Conservation (phyloP, 169 alveolate species). For the Neospora caninum region DNA sequence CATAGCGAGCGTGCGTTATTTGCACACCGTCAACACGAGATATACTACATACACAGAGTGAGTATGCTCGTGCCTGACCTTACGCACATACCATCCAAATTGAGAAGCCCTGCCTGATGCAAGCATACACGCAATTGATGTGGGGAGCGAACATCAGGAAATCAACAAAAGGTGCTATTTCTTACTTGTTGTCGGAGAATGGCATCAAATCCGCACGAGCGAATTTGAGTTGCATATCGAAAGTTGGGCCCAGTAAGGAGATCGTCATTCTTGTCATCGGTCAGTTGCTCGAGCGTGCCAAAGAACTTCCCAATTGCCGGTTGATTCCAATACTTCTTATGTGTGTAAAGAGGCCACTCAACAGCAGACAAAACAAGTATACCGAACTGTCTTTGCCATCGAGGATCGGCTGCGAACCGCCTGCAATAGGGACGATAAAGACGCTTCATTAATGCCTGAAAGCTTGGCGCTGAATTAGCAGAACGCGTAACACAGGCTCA, state of each 20-base stretch:
- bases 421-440: conserved; percentile 53
- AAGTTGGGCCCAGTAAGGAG: conserved; percentile 10
- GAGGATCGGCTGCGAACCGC: conserved; percentile 38
- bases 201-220: not conserved
- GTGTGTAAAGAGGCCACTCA: conserved; percentile 69
- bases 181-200: conserved; percentile 25
- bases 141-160: not conserved
- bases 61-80: not conserved
- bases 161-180: not conserved
- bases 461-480: not conserved
- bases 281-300: not conserved
- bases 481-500: conserved; percentile 25
- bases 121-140: too few species aligned
- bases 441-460: conserved; percentile 38
- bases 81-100: not conserved
- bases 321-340: conserved; percentile 38
- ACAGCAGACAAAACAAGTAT: conserved; percentile 51
- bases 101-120: too few species aligned
- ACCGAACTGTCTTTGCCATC: conserved; percentile 63
- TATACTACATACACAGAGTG: not conserved
- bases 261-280: conserved; percentile 24
- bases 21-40: not conserved
- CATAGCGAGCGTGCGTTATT: too few species aligned
- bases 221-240: not conserved
- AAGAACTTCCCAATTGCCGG: conserved; percentile 51